Conservation (phyloP, 257 asterid genomes). For the Voacanga thouarsii region DNA sequence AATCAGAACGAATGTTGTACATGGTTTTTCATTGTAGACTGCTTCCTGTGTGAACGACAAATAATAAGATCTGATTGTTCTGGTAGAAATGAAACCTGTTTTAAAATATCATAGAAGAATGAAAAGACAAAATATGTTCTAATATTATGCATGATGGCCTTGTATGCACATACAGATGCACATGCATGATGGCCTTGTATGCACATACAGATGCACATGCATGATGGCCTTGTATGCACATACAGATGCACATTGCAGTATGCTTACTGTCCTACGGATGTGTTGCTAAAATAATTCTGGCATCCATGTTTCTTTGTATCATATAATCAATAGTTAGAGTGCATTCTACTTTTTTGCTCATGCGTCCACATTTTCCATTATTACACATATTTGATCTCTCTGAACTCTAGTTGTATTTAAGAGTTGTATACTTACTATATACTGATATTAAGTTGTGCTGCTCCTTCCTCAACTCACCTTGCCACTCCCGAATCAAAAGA, state of each 20-base stretch:
- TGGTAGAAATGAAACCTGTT: background rate
- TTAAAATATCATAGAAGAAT: background rate
- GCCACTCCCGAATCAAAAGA: background rate
- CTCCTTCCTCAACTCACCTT: background rate
- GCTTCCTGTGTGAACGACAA: background rate
- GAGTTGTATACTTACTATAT: conserved; percentile 4
- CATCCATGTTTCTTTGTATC: background rate
- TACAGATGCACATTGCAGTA: background rate
- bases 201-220: background rate
- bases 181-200: background rate
- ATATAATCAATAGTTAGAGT: background rate
- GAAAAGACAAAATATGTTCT: background rate
- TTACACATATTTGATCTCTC: conserved; percentile 1
- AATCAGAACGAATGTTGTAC: background rate
- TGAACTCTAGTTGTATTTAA: conserved; percentile 8
- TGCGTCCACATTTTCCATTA: background rate
- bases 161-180: background rate
- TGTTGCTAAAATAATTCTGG: background rate
- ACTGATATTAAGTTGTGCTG: conserved; percentile 4
- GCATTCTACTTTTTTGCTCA: background rate
- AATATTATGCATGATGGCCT: background rate
- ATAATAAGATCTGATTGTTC: background rate
- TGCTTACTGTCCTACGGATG: background rate
- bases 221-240: background rate
- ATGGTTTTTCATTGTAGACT: no score